Conservation (phyloP, 768 basidiomycete species). For the Amanita rimosa region DNA sequence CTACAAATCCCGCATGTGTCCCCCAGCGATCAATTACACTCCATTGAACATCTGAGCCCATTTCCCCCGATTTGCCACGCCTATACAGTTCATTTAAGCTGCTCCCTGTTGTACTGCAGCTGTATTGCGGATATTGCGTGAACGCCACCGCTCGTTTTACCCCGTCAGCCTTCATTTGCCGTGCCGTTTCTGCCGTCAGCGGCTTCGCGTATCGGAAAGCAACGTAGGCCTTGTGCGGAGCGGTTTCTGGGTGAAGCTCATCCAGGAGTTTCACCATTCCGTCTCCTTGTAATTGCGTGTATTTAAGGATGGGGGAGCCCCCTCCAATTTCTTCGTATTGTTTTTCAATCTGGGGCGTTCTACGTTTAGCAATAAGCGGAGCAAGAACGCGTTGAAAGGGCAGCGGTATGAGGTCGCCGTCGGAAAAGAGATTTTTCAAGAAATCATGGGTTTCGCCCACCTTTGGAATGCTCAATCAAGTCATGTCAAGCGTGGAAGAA, state of each 20-base stretch:
- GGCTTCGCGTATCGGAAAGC: slow-evolving; percentile 93
- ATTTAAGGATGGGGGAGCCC: slow-evolving; percentile 89
- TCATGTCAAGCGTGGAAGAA: slow-evolving; percentile 8
- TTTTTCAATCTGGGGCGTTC: slow-evolving; percentile 87
- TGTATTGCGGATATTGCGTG: slow-evolving; percentile 98
- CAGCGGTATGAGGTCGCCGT: slow-evolving; percentile 88
- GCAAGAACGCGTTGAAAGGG: slow-evolving; percentile 87
- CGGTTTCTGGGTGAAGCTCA: slow-evolving; percentile 86
- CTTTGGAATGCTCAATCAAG: slow-evolving; percentile 24
- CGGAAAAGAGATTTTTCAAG: slow-evolving; percentile 84
- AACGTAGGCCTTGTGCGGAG: slow-evolving; percentile 93
- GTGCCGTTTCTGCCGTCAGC: slow-evolving; percentile 72
- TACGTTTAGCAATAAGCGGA: slow-evolving; percentile 77
- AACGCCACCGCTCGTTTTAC: slow-evolving; percentile 91
- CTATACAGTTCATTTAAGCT: slow-evolving; percentile 89
- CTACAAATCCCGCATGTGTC: slow-evolving; percentile 87
- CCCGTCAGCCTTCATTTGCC: slow-evolving; percentile 81
- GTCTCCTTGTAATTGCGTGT: slow-evolving; percentile 81
- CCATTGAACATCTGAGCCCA: slow-evolving; percentile 67
- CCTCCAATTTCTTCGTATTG: slow-evolving; percentile 95
- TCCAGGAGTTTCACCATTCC: slow-evolving; percentile 87
- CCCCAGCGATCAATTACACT: slow-evolving; percentile 99
- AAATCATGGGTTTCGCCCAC: slow-evolving; percentile 90
- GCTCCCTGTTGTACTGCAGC: slow-evolving; percentile 96
- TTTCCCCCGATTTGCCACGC: slow-evolving; percentile 46